phyloP scores from a whole-genome alignment of 139 green algal species.

The Chlorella sorokiniana region DNA sequence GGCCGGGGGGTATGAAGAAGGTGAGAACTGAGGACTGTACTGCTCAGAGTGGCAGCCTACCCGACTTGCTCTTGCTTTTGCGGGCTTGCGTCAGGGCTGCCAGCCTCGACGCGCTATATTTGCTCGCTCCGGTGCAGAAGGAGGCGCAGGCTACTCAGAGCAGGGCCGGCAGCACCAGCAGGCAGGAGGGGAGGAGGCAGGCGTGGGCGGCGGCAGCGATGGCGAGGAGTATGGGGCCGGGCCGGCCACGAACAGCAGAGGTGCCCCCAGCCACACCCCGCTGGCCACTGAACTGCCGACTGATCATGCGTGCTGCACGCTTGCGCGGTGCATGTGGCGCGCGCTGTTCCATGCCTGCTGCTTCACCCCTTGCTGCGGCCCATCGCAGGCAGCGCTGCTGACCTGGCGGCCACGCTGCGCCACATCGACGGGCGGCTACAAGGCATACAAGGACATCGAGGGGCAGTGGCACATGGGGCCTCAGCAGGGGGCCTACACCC shows the following conservation, averaged over 20 bases:
- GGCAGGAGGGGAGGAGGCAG: not conserved
- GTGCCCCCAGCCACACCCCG: no score
- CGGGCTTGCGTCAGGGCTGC: no score
- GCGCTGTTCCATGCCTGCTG: not conserved
- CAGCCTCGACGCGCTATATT: no score
- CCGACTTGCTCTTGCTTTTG: no score
- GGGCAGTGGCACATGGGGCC: conserved; percentile 26
- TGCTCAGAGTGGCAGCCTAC: no score
- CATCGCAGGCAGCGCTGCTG: conserved; percentile 1
- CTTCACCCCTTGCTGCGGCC: not conserved
- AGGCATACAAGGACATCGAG: conserved; percentile 62
- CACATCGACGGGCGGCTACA: conserved; percentile 62
- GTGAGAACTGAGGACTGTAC: no score
- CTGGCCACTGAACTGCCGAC: not conserved
- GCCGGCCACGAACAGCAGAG: not conserved
- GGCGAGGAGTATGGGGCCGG: not conserved
- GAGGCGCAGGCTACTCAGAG: not conserved
- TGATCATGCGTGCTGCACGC: not conserved
- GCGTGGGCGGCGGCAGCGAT: conserved; percentile 11
- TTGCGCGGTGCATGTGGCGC: no score
- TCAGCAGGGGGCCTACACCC: conserved; percentile 27
- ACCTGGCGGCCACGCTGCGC: conserved; percentile 37
- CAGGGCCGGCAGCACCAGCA: not conserved
- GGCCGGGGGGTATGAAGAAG: not conserved
- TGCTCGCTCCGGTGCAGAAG: not conserved